A percentile compares a stretch with the other conserved stretches of the same genome.
These are phyloP conservation scores for Passiflora organensis DNA, from an alignment of 345 rosid species.

Conservation along the genomic window DNA sequence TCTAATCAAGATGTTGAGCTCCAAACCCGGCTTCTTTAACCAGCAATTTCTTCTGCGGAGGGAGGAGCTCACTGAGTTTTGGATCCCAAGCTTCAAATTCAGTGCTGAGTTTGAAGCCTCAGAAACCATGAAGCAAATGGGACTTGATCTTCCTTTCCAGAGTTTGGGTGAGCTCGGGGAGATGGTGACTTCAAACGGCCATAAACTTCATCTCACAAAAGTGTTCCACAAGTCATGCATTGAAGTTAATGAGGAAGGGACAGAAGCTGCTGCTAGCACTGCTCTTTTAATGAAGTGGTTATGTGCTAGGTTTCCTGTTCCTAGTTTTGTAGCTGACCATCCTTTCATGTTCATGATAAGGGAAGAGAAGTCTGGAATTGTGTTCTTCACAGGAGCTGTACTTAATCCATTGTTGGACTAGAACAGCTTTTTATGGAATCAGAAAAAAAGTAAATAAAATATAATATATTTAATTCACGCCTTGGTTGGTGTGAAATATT, in stretches of 20 bases:
- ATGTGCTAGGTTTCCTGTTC: not conserved
- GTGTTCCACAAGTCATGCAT: constrained; percentile 30
- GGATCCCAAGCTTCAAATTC: constrained; percentile 27
- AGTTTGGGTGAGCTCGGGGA: constrained; percentile 15
- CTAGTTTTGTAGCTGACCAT: constrained; percentile 32
- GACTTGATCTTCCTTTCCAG: constrained; percentile 17
- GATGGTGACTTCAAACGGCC: constrained; percentile 9
- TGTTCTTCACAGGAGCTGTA: constrained; percentile 26
- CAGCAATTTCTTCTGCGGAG: constrained; percentile 1
- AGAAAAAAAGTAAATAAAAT: too few relatives aligned
- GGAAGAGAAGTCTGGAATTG: constrained; percentile 18
- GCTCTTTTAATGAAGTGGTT: not conserved
- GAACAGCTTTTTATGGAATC: too few relatives aligned
- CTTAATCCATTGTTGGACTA: constrained; percentile 18
- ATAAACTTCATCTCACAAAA: constrained; percentile 5
- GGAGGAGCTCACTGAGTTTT: constrained; percentile 11
- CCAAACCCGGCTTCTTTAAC: not conserved
- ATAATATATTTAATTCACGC: too few relatives aligned
- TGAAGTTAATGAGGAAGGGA: constrained; percentile 38
- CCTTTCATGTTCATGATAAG: constrained; percentile 23
- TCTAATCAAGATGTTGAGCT: not conserved
- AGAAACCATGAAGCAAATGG: constrained; percentile 14
- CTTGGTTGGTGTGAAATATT: too few relatives aligned
- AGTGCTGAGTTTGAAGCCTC: constrained; percentile 29
- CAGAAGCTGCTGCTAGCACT: constrained; percentile 29